A percentile compares a stretch with the other conserved stretches of the same genome.
Evolutionary conservation across 345 rosid species (phyloP).

Genomic region (Trapa incisa): DNA sequence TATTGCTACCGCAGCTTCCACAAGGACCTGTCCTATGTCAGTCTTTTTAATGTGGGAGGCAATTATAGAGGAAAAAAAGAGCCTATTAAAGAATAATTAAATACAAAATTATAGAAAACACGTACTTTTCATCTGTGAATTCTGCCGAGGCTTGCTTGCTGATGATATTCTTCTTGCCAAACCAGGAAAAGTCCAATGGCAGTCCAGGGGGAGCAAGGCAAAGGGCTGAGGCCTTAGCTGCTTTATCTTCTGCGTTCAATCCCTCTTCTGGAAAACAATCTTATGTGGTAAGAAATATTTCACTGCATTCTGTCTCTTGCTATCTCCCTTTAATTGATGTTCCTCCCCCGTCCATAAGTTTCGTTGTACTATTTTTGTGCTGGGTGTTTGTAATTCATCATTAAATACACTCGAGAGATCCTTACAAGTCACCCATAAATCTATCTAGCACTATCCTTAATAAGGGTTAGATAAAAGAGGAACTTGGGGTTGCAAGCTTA

Average conservation of each 20-base stretch:
- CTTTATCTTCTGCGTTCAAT: constrained; percentile 75
- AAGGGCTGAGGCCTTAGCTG: constrained; percentile 96
- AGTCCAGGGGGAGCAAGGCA: constrained; percentile 85
- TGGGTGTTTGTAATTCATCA: not conserved
- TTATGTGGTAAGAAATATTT: constrained; percentile 26
- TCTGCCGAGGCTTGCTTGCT: no score
- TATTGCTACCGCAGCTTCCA: not conserved
- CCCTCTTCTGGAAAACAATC: constrained; percentile 47
- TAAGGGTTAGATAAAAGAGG: not conserved
- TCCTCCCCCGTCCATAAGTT: no score
- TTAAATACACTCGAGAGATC: not conserved
- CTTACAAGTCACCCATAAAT: not conserved
- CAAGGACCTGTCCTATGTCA: no score
- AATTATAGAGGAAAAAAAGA: no score
- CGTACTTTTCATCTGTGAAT: no score
- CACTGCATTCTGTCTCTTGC: not conserved
- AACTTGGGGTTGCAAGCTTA: no score
- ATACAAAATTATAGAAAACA: no score
- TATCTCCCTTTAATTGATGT: no score
- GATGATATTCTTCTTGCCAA: not conserved
- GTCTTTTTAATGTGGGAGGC: no score
- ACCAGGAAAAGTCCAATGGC: constrained; percentile 64
- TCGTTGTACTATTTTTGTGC: not conserved
- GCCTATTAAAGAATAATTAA: no score
- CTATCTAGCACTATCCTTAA: not conserved